Evolutionary conservation across 495 filamentous ascomycete species (phyloP).

Genomic region (Annulohypoxylon maeteangense): DNA sequence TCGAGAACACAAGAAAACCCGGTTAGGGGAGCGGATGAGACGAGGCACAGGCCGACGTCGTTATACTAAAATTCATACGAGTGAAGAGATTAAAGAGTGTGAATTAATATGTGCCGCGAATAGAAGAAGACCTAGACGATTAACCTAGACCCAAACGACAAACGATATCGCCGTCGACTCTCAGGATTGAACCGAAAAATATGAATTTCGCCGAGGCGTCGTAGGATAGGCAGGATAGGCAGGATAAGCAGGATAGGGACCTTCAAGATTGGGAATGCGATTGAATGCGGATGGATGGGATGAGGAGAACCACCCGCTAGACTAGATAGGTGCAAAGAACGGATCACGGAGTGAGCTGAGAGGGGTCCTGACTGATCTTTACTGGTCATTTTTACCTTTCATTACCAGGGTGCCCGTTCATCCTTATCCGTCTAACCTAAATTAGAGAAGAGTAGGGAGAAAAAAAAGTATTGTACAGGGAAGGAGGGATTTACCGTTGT

Average conservation of each 20-base stretch:
- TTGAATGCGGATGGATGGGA: conserved; percentile 29
- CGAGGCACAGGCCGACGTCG: conserved; percentile 40
- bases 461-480: conserved; percentile 12
- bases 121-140: conserved; percentile 15
- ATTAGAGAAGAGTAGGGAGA: not conserved
- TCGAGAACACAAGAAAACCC: conserved; percentile 25
- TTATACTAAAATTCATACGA: conserved; percentile 20
- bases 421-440: conserved; percentile 16
- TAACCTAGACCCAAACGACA: not conserved
- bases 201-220: conserved; percentile 3
- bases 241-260: not conserved
- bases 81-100: conserved; percentile 12
- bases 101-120: conserved; percentile 37
- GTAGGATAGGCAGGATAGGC: not conserved
- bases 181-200: conserved; percentile 15
- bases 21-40: conserved; percentile 28
- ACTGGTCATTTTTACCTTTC: conserved; percentile 7
- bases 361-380: conserved; percentile 25
- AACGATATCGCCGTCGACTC: conserved; percentile 13
- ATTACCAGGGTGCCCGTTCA: conserved; percentile 5
- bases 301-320: conserved; percentile 25
- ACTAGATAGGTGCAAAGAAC: conserved; percentile 25
- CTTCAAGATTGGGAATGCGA: conserved; percentile 3
- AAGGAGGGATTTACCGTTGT: conserved; percentile 13
- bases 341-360: conserved; percentile 43